These are phyloP conservation scores for Alternaria dauci DNA, from an alignment of 2,329 filamentous ascomycete genomes.

Conservation along the genomic window DNA sequence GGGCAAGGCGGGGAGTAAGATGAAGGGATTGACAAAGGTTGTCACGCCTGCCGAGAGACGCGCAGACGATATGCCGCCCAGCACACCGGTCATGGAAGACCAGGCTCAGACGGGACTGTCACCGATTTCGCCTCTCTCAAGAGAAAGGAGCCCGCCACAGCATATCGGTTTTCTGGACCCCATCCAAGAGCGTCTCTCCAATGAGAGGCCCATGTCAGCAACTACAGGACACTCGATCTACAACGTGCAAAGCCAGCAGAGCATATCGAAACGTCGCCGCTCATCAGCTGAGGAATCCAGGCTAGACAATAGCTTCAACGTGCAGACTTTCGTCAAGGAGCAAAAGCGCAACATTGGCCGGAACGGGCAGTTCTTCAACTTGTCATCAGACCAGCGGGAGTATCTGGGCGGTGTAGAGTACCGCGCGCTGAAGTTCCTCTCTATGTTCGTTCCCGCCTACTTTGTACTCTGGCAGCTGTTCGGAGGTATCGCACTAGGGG, in stretches of 20 bases:
- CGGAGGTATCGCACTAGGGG: conserved; percentile 30
- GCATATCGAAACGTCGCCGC: conserved; percentile 25
- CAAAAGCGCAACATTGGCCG: conserved; percentile 34
- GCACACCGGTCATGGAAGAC: conserved; percentile 10
- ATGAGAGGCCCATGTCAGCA: conserved; percentile 26
- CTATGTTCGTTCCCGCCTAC: conserved; percentile 26
- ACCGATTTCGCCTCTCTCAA: conserved; percentile 16
- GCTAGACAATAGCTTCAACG: conserved; percentile 27
- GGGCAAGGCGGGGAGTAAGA: conserved; percentile 16
- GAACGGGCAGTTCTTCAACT: conserved; percentile 31
- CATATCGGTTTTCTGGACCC: conserved; percentile 34
- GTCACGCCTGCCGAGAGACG: conserved; percentile 10
- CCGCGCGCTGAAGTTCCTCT: conserved; percentile 33
- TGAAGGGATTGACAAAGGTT: conserved; percentile 11
- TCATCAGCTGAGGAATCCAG: conserved; percentile 26
- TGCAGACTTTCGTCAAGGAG: conserved; percentile 32
- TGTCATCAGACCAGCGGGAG: conserved; percentile 32
- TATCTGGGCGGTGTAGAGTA: conserved; percentile 34
- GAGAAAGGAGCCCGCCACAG: conserved; percentile 18
- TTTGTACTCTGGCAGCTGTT: conserved; percentile 33
- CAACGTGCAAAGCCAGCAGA: conserved; percentile 26
- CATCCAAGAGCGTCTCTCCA: conserved; percentile 23
- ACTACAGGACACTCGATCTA: conserved; percentile 34
- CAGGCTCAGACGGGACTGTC: conserved; percentile 11
- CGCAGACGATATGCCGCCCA: conserved; percentile 14